Evolutionary conservation across 148 eudicot genomes (phyloP), one percentile per base, ranked within the genome.

Genomic region (Agrostemma githago): DNA sequence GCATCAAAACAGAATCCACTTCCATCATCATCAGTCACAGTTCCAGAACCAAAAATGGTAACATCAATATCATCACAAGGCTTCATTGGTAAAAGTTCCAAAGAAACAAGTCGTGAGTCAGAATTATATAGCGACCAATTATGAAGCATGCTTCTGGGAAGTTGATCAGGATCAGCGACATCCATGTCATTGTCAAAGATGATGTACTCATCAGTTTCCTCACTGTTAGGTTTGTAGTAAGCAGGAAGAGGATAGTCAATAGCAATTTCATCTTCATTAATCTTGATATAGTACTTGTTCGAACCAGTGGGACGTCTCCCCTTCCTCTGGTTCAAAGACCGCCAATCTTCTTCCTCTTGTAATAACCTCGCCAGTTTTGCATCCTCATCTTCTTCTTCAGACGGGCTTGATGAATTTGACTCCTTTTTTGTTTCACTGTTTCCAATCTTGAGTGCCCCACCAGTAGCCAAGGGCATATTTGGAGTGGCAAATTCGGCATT

Each of bases 201-300:
- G 39, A 92, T 73, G 71, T 95, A 95, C 83, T 95, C 97, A 73
- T 92, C 97, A 62, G 92, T 88, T 84, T 95, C 99, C 80, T 92
- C 89, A 74, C 54, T 54, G 66, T 81, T 81, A 16, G 90, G 85
- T 59, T 86, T 92, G 83, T 89, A 95, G 82, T 85, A 95, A 67
- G 94, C 96, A 67, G 97, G 99, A 51, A 89, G 80, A 12, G 99
- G 99, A 80, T 95, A 95, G 74, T 95, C 97, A 77, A 84, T 84
- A 39, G 99, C 97, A 86, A 95, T 92, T 82, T 95, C 99, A 82
- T 92, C 97, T 83, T 95, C 99, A 72, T 95, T 92, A 69, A 95
- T 95, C 85, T 90, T 92, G 66, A 95, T 86, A 74, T 92, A 95
- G 66, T 79, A 88, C 76, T 90, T 90, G 78, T 79, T 86, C 0